phyloP scores from a whole-genome alignment of 495 filamentous ascomycete genomes.

The Neurospora sp. region DNA sequence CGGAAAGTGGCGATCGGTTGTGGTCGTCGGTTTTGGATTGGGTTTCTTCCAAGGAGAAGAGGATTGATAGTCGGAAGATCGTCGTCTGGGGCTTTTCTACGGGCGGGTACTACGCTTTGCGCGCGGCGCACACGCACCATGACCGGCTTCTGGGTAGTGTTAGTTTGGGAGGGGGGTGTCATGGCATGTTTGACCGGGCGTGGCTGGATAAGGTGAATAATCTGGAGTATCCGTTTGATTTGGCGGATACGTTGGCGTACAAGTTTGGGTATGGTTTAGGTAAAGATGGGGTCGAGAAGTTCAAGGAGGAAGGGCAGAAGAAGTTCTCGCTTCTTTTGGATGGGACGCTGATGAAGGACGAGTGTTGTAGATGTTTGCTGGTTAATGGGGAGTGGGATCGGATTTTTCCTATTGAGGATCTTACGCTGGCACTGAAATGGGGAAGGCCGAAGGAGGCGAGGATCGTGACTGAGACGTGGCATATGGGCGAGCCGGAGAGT shows the following conservation, averaged over 20 bases:
- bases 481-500: slow-evolving; percentile 20
- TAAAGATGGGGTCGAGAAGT: slow-evolving; percentile 31
- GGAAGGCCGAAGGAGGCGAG: slow-evolving; percentile 50
- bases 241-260: slow-evolving; percentile 49
- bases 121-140: slow-evolving; percentile 56
- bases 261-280: slow-evolving; percentile 51
- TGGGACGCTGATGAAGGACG: slow-evolving; percentile 44
- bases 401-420: slow-evolving; percentile 65
- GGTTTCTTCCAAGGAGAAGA: slow-evolving; percentile 29
- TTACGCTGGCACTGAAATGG: slow-evolving; percentile 45
- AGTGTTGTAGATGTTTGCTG: slow-evolving; percentile 48
- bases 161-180: slow-evolving; percentile 53
- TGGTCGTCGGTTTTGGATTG: slow-evolving; percentile 58
- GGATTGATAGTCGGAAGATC: slow-evolving; percentile 45
- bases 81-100: slow-evolving; percentile 59
- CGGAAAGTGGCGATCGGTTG: slow-evolving; percentile 35
- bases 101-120: slow-evolving; percentile 62
- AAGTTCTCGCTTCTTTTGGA: slow-evolving; percentile 58
- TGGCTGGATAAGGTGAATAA: slow-evolving; percentile 56
- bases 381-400: slow-evolving; percentile 59
- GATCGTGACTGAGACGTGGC: slow-evolving; percentile 17
- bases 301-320: slow-evolving; percentile 44
- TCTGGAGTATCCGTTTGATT: slow-evolving; percentile 62
- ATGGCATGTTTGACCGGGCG: slow-evolving; percentile 52
- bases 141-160: slow-evolving; percentile 47